Base-by-base conservation (phyloP, 345 rosid species). In the Lumnitzera littorea region DNA sequence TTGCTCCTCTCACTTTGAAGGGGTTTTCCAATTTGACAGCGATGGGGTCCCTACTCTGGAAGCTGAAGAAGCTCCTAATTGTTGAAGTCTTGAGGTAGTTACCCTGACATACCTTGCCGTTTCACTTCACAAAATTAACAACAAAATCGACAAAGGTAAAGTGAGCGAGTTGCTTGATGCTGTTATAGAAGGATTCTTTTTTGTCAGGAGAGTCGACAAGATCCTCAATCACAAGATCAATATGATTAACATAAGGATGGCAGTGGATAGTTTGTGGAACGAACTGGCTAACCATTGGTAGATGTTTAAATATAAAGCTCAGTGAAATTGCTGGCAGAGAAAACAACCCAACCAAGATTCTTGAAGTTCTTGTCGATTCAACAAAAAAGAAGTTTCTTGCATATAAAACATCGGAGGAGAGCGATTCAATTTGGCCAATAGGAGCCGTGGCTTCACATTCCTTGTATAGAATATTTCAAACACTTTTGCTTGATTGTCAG, bases 251-350 rank as follows among this genome's bases (percentile, higher is more conserved):
- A 46, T 46, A 15, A 75, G 78, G 73, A 82, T 70, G 64, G 86
- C 90, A 43, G 94, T 91, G 46, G 74, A 76, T 49, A 60, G 3
- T 29, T 70, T 13, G 78, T 89, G 94, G 91, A 61, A 78, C 46
- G 84, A 74, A 50, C 70, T 85, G 36, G 96, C 89, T 70, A 78
- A 82, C 57, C 80, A 78, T 71, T 71, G 87, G 73, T 48, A 80
- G 72, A 59, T 89, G 96, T 94, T 72, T 81, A 12, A 82, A 80
- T 67, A 71, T 89, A 31, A 88, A 87, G 69, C 88, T 92, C 63
- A 60, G 41, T n/a, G 78, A 82, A 67, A 71, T 81, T 58, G 75
- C 86, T 3, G 20, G 29, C 52, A 76, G 79, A 56, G 62, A 72
- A 51, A 63, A 55, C 61, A 62, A 36, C 65, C 67, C 82, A 4